Base-by-base conservation (phyloP, 345 rosid genomes). In the Aquilaria sinensis region DNA sequence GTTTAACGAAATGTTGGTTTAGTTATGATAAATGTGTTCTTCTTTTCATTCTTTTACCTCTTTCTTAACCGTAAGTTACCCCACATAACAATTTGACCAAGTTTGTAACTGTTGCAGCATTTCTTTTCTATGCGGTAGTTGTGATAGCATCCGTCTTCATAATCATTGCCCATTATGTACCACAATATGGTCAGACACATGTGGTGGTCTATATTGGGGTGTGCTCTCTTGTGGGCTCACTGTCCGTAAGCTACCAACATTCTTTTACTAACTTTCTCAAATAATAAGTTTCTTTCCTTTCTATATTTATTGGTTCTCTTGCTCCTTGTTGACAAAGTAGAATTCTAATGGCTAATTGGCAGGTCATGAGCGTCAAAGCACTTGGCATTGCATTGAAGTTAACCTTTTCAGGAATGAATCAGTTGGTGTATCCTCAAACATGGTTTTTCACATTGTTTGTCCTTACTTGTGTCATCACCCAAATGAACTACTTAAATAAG, bases 181-280 rank as follows among this genome's bases (percentile, higher is more conserved):
- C 97, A 34, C 83, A 74, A 51, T 92, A 88, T 63, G 96, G 96
- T 33, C 96, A 88, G 71, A 88, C 97, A 47, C 86, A 91, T 61
- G 87, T 91, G 52, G 86, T 88, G 96, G 92, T 88, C 68, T 91
- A 86, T 62, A 85, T 86, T 49, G 96, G 92, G 52, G 81, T 91
- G 57, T 91, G 97, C 69, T 91, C 97, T 50, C 92, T 91, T 62
- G 87, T 92, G 68, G 98, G 98, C 56, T 92, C 98, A 53, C 74
- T 92, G 60, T 86, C 98, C 76, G 98, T 92, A 83, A 58, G 94
- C 61, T 58, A 31, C 15, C 49, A 56, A 29, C 31, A 30, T 31
- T 51, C 23, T 23, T 23, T 23, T 23, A 23, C 23, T 23, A 23
- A 23, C 23, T 23, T 23, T 23, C 23, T 23, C 23, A 23, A 9